Conservation (phyloP, 2,329 filamentous ascomycete species). For the Talaromyces atroroseus region DNA sequence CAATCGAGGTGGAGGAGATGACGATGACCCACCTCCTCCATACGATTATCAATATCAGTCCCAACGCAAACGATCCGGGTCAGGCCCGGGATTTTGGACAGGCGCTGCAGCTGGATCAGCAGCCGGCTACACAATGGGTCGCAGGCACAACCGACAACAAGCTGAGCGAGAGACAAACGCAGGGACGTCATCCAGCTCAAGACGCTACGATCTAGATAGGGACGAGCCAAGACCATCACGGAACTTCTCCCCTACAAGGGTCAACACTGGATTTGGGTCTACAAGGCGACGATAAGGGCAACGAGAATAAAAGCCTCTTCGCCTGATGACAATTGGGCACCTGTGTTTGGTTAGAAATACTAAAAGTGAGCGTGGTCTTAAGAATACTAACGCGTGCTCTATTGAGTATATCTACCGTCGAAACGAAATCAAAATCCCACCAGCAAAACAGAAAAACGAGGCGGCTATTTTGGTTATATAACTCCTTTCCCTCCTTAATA, state of each 20-base stretch:
- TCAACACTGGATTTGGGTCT: constrained; percentile 43
- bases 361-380: neutral
- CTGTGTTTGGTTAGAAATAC: neutral
- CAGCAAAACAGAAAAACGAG: neutral
- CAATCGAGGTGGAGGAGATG: constrained; percentile 32
- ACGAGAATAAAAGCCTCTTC: neutral
- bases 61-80: constrained; percentile 21
- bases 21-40: constrained; percentile 35
- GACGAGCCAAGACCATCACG: constrained; percentile 30
- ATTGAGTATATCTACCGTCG: neutral
- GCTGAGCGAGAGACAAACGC: neutral
- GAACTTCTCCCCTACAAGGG: constrained; percentile 26
- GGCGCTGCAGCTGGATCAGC: constrained; percentile 39
- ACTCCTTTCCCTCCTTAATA: neutral
- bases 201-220: constrained; percentile 25
- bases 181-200: constrained; percentile 2
- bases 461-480: neutral
- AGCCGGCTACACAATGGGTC: constrained; percentile 14
- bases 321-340: neutral
- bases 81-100: constrained; percentile 46
- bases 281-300: constrained; percentile 33
- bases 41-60: constrained; percentile 29
- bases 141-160: neutral
- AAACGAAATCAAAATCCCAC: neutral
- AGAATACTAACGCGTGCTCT: neutral